Percentiles rank a stretch among this genome's conserved stretches.
Evolutionary conservation across 1,284 basidiomycete species (phyloP).

Genomic region (Ustilago shanxiensis): DNA sequence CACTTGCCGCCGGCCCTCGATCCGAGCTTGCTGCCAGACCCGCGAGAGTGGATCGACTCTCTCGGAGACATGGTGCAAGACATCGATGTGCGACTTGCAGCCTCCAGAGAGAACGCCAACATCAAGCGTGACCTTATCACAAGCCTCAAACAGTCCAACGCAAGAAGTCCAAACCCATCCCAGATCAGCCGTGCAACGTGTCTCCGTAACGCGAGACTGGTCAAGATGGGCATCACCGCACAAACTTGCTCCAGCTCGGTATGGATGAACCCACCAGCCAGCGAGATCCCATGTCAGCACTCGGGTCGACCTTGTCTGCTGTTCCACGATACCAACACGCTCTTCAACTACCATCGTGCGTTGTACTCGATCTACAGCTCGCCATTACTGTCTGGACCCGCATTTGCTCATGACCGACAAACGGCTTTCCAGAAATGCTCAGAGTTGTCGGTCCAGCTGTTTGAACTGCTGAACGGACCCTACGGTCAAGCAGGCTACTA

Average conservation of each 20-base stretch:
- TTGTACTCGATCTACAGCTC: slow-evolving; percentile 56
- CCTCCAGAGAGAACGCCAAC: slow-evolving; percentile 53
- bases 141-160: slow-evolving; percentile 45
- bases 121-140: slow-evolving; percentile 55
- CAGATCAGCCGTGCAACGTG: slow-evolving; percentile 51
- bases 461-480: slow-evolving; percentile 48
- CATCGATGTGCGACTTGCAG: slow-evolving; percentile 53
- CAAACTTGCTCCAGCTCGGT: slow-evolving; percentile 39
- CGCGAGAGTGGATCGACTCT: slow-evolving; percentile 54
- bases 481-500: slow-evolving; percentile 52
- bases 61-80: slow-evolving; percentile 55
- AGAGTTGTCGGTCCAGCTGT: slow-evolving; percentile 51
- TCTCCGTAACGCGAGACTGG: slow-evolving; percentile 49
- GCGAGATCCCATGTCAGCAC: slow-evolving; percentile 53
- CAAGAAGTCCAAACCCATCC: slow-evolving; percentile 31
- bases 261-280: slow-evolving; percentile 51
- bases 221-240: slow-evolving; percentile 55
- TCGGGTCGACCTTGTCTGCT: slow-evolving; percentile 49
- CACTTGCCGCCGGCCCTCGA: slow-evolving; percentile 55
- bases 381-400: slow-evolving; percentile 32
- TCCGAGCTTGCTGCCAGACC: slow-evolving; percentile 44
- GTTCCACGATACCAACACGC: slow-evolving; percentile 53
- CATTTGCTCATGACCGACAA: slow-evolving; percentile 44
- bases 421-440: slow-evolving; percentile 50
- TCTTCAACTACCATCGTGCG: slow-evolving; percentile 55